A percentile compares a stretch with the other conserved stretches of the same genome.
phyloP scores from a whole-genome alignment of 176 grass and related monocot genomes.

The Carex kokanica region DNA sequence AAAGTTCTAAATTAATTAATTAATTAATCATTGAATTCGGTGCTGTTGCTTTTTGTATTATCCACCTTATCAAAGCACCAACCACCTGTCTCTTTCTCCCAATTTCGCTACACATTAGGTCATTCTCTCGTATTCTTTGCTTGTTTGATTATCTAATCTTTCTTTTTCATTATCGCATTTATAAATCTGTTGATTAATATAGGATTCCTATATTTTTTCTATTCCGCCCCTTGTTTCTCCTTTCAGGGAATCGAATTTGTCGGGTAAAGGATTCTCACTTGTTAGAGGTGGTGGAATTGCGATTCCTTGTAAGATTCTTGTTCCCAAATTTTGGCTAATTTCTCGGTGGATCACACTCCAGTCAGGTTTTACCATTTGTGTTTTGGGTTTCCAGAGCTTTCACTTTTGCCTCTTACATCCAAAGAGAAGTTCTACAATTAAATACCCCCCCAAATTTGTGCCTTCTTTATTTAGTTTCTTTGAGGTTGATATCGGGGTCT shows the following conservation, averaged over 20 bases:
- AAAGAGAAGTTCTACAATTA: neutral
- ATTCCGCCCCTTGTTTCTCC: no score
- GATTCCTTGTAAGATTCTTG: constrained; percentile 12
- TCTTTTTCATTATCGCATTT: constrained; percentile 10
- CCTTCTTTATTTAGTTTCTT: neutral
- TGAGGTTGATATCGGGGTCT: neutral
- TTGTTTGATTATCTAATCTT: constrained; percentile 4
- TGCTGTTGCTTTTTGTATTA: neutral
- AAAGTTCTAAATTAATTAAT: neutral
- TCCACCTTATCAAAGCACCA: neutral
- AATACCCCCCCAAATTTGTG: neutral
- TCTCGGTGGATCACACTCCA: neutral
- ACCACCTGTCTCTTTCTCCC: constrained; percentile 12
- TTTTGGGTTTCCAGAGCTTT: neutral
- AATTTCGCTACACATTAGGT: neutral
- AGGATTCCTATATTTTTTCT: neutral
- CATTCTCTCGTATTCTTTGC: constrained; percentile 11
- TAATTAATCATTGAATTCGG: neutral
- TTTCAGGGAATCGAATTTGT: neutral
- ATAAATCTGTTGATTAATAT: neutral
- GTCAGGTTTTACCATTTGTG: constrained; percentile 1
- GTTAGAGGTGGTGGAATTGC: neutral
- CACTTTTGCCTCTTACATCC: neutral
- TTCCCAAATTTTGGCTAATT: neutral
- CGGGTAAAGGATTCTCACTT: neutral